Evolutionary conservation across 2,329 filamentous ascomycete genomes (phyloP), one percentile per base, ranked within the genome.

Genomic region (Berkeleyomyces basicola): DNA sequence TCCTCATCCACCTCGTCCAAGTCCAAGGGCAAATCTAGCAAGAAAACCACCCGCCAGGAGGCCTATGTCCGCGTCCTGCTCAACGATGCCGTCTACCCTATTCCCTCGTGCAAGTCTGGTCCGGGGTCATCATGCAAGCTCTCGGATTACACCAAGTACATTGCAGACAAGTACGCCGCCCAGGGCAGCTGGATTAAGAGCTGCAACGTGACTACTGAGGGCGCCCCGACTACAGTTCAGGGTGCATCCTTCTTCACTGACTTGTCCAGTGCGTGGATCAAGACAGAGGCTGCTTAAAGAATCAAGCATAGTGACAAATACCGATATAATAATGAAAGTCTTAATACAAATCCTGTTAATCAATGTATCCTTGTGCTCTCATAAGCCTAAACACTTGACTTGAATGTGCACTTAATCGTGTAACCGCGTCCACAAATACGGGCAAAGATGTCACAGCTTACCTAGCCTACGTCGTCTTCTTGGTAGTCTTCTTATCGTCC

Each of bases 41-140:
- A 66, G 63, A 10, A 57, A 53, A 36, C 3, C 10, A 37, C 44
- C 39, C 66, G 39, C 23, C 74, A 73, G 46, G 71, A 72, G 46
- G 75, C 72, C 14, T 83, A 78, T 64, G 69, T 86, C 49, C 79
- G 83, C 14, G 77, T 86, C 58, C 73, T 77, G 9, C 73, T 86
- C 49, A 85, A 86, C 67, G 82, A 86, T 63, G 80, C 79, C 6
- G 77, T 86, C 2, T 85, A 86, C 68, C 80, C 80, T 0, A 70
- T 85, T 0, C 76, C 78, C 0, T 75, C 72, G 0, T 85, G 82
- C 70, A 74, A 76, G 65, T 74, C 72, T 65, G 83, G 80, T 0
- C 82, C 80, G 3, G 83, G 81, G 4, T 74, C 71, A 5, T 80
- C 77, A 16, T 83, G 81, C 67, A 71, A 74, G 2, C 65, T 82